Conservation (phyloP, 495 filamentous ascomycete species). For the Penicillium pancosmium region DNA sequence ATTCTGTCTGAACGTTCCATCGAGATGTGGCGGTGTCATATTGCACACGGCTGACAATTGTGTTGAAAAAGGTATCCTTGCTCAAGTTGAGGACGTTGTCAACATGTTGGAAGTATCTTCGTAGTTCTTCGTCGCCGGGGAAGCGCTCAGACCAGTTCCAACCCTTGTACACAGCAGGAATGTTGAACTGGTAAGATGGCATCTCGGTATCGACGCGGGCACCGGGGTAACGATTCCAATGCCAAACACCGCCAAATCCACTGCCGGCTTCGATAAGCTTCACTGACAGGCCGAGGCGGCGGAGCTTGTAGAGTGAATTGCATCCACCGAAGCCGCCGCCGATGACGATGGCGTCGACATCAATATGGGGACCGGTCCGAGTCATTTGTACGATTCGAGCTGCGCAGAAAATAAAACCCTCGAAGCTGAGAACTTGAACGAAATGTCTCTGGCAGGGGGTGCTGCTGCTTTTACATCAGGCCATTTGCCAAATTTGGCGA, state of each 20-base stretch:
- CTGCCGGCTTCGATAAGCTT: slow-evolving; percentile 51
- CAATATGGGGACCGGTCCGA: slow-evolving; percentile 21
- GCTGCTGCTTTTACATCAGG: neutral
- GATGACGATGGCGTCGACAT: slow-evolving; percentile 39
- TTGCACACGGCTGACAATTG: slow-evolving; percentile 44
- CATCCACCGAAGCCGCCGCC: slow-evolving; percentile 42
- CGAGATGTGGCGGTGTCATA: slow-evolving; percentile 43
- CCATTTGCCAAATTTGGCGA: neutral
- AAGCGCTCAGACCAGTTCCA: slow-evolving; percentile 56
- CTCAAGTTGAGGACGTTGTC: slow-evolving; percentile 52
- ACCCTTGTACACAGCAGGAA: slow-evolving; percentile 52
- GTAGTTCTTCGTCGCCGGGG: slow-evolving; percentile 51
- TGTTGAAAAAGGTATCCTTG: slow-evolving; percentile 56
- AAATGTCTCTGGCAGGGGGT: neutral
- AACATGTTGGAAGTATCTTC: slow-evolving; percentile 57
- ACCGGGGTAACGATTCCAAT: slow-evolving; percentile 56
- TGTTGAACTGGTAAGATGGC: slow-evolving; percentile 53
- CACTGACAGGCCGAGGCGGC: slow-evolving; percentile 40
- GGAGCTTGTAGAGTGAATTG: slow-evolving; percentile 42
- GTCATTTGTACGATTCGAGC: slow-evolving; percentile 13
- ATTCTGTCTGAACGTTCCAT: slow-evolving; percentile 24
- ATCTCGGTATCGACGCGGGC: slow-evolving; percentile 51
- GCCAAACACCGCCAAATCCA: slow-evolving; percentile 55
- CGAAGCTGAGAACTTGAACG: neutral
- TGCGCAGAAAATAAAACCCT: neutral